phyloP scores from a whole-genome alignment of 805 yeast genomes.

The Kodamaea laetipori region DNA sequence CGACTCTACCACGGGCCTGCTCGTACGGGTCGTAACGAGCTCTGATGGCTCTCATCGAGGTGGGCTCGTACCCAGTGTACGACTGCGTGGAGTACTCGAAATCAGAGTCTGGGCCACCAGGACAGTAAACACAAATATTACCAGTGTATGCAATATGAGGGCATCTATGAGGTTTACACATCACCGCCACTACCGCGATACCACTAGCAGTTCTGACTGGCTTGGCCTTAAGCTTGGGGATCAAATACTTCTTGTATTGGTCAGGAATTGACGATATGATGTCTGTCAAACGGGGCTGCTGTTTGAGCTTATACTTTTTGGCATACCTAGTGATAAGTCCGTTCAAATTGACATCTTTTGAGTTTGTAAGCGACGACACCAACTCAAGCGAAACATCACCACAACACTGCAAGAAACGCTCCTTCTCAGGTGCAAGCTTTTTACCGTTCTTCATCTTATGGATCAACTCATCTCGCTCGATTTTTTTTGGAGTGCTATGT shows the following conservation, averaged over 20 bases:
- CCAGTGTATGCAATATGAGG: slow-evolving; percentile 99
- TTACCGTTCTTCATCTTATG: slow-evolving; percentile 15
- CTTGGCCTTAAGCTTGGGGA: slow-evolving; percentile 96
- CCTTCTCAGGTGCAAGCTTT: slow-evolving; percentile 86
- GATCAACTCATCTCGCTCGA: slow-evolving; percentile 16
- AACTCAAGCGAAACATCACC: slow-evolving; percentile 88
- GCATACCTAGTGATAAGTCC: slow-evolving; percentile 84
- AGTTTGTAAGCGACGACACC: slow-evolving; percentile 70
- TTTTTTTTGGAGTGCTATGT: no score
- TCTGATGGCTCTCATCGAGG: slow-evolving; percentile 98
- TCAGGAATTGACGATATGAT: slow-evolving; percentile 95
- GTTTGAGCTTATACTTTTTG: slow-evolving; percentile 85
- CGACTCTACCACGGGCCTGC: slow-evolving; percentile 96
- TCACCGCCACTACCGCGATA: slow-evolving; percentile 97
- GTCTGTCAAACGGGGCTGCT: slow-evolving; percentile 93
- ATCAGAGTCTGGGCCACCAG: slow-evolving; percentile 98
- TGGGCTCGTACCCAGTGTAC: slow-evolving; percentile 97
- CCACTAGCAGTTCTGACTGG: slow-evolving; percentile 99
- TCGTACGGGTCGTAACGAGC: slow-evolving; percentile 98
- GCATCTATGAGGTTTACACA: slow-evolving; percentile 99
- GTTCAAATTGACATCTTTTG: slow-evolving; percentile 83
- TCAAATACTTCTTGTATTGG: slow-evolving; percentile 84
- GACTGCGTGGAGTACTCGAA: slow-evolving; percentile 98
- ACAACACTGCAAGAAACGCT: slow-evolving; percentile 88
- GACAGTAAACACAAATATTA: slow-evolving; percentile 96